Conservation (phyloP, 2,329 filamentous ascomycete species). For the Paracamarosporium sp. region DNA sequence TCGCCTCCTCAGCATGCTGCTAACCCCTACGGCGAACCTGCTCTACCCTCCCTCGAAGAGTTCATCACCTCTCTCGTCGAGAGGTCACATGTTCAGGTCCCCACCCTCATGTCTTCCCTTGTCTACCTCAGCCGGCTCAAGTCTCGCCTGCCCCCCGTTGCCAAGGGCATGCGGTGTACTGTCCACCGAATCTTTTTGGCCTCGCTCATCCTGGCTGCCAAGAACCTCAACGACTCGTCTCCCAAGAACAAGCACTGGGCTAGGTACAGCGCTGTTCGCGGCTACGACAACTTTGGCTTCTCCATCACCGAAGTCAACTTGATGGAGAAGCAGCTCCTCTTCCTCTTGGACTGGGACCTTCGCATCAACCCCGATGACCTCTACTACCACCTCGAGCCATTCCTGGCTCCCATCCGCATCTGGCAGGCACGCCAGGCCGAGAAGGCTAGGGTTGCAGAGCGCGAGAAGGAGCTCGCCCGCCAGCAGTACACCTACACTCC, state of each 20-base stretch:
- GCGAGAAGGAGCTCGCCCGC: conserved; percentile 49
- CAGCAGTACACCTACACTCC: conserved; percentile 47
- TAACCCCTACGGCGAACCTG: conserved; percentile 56
- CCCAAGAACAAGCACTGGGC: conserved; percentile 99
- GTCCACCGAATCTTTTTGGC: conserved; percentile 97
- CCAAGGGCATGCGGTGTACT: conserved; percentile 95
- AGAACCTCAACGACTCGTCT: conserved; percentile 98
- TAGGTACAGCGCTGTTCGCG: conserved; percentile 81
- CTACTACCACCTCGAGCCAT: conserved; percentile 83
- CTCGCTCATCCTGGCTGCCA: conserved; percentile 82
- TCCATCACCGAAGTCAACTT: conserved; percentile 95
- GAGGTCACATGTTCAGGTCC: conserved; percentile 94
- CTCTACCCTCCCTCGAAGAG: conserved; percentile 79
- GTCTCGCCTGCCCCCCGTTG: conserved; percentile 86
- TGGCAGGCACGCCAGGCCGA: conserved; percentile 62
- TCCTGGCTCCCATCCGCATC: conserved; percentile 82
- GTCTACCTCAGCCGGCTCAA: conserved; percentile 90
- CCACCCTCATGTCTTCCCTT: conserved; percentile 94
- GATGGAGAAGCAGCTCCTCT: conserved; percentile 98
- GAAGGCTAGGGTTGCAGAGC: conserved; percentile 57
- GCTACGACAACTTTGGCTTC: conserved; percentile 83
- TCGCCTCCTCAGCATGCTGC: conserved; percentile 61
- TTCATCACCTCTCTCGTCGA: conserved; percentile 93
- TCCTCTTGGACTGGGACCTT: conserved; percentile 93
- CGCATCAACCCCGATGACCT: conserved; percentile 85